A percentile compares a stretch with the other conserved stretches of the same genome.
Evolutionary conservation across 2,329 filamentous ascomycete genomes (phyloP).

Genomic region (Aspergillus niger): DNA sequence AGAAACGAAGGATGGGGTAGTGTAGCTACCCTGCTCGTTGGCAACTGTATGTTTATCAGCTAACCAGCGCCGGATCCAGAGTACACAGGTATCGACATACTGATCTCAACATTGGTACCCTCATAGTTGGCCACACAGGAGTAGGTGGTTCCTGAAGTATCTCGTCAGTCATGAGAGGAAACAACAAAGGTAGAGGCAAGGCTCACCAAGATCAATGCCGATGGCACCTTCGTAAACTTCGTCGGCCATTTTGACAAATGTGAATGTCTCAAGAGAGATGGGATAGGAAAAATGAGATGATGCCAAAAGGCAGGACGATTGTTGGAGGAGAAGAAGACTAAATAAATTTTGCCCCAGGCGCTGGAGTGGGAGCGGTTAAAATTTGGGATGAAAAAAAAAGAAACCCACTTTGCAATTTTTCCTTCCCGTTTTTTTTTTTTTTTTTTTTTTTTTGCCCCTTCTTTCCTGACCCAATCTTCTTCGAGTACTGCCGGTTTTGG

Average conservation of each 20-base stretch:
- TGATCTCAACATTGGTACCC: slow-evolving; percentile 99
- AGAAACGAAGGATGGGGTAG: slow-evolving; percentile 97
- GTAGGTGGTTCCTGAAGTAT: slow-evolving; percentile 85
- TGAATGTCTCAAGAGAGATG: slow-evolving; percentile 22
- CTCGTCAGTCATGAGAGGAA: slow-evolving; percentile 21
- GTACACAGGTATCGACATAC: slow-evolving; percentile 51
- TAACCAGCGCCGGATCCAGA: background rate
- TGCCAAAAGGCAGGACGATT: slow-evolving; percentile 10
- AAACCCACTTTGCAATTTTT: slow-evolving; percentile 23
- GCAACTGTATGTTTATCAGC: slow-evolving; percentile 60
- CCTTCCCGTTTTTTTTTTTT: slow-evolving; percentile 18
- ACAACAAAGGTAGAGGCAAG: slow-evolving; percentile 15
- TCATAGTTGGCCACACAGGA: slow-evolving; percentile 99
- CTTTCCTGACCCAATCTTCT: background rate
- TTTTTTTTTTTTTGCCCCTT: slow-evolving; percentile 16
- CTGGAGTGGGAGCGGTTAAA: slow-evolving; percentile 27
- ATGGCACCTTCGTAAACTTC: slow-evolving; percentile 99
- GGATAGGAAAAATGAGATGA: slow-evolving; percentile 13
- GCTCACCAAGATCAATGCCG: slow-evolving; percentile 98
- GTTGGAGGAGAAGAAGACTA: slow-evolving; percentile 18
- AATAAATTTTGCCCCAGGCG: slow-evolving; percentile 25
- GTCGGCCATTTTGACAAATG: slow-evolving; percentile 70
- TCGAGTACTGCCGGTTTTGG: background rate
- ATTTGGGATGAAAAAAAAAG: slow-evolving; percentile 24
- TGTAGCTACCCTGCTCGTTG: slow-evolving; percentile 99